phyloP scores from a whole-genome alignment of 768 basidiomycete genomes.

The Coprinellus micaceus region DNA sequence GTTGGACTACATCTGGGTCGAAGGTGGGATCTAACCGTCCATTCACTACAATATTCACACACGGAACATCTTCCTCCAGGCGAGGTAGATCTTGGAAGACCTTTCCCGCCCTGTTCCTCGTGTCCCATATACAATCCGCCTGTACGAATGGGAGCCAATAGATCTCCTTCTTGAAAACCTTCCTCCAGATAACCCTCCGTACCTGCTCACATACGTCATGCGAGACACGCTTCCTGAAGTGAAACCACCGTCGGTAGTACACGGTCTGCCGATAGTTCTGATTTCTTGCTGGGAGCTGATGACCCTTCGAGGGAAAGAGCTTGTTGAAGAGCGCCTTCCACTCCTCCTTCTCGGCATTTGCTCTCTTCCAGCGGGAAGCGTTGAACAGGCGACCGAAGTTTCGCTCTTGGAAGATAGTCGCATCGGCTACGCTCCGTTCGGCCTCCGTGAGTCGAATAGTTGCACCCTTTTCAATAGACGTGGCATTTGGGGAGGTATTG shows the following conservation, averaged over 20 bases:
- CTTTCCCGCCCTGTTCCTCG: background rate
- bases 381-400: background rate
- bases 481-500: background rate
- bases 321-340: conserved; percentile 1
- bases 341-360: background rate
- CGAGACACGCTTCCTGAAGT: background rate
- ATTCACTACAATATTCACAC: background rate
- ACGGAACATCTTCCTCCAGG: background rate
- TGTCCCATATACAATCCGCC: background rate
- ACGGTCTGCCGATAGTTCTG: background rate
- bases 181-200: background rate
- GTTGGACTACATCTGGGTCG: no score
- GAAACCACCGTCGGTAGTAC: background rate
- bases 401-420: background rate
- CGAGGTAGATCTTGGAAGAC: background rate
- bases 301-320: conserved; percentile 1
- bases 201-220: background rate
- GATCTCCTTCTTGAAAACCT: background rate
- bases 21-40: background rate
- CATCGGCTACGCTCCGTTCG: background rate
- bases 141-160: background rate
- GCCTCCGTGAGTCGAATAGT: background rate
- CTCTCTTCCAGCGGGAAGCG: background rate
- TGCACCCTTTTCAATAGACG: background rate
- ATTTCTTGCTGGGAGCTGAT: background rate